Evolutionary conservation across 306 rosid species (phyloP).

Genomic region (Malus orientalis): DNA sequence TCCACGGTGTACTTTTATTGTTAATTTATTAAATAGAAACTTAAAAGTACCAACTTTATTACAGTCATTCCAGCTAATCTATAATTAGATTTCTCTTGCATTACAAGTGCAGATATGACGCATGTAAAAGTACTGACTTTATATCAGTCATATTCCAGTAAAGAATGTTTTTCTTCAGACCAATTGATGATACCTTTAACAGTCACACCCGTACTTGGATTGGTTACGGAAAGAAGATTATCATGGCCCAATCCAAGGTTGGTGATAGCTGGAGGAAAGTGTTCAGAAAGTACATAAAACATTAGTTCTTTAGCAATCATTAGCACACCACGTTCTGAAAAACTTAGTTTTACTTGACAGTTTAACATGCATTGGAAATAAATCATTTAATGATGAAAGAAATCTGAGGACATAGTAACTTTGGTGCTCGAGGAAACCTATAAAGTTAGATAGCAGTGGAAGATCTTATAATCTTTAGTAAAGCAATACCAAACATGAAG

Average conservation of each 20-base stretch:
- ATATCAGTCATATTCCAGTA: not conserved
- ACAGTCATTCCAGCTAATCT: not conserved
- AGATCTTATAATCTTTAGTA: not conserved
- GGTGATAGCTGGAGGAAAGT: not conserved
- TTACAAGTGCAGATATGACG: not conserved
- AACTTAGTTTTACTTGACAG: not conserved
- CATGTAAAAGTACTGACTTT: not conserved
- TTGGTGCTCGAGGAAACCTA: not conserved
- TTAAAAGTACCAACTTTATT: not conserved
- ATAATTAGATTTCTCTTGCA: not conserved
- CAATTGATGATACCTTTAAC: not conserved
- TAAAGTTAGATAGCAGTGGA: not conserved
- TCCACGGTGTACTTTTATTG: too few relatives aligned
- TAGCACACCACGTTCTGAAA: not conserved
- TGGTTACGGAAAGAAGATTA: not conserved
- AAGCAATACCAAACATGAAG: not conserved
- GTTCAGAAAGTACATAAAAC: not conserved
- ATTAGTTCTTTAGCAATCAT: not conserved
- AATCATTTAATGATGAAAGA: not conserved
- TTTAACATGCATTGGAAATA: not conserved
- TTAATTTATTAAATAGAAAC: too few relatives aligned
- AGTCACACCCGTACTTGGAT: not conserved
- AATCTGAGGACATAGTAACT: not conserved
- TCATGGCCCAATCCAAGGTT: not conserved
- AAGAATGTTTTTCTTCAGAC: not conserved